Evolutionary conservation across 495 filamentous ascomycete genomes (phyloP).

Genomic region (Trichoderma orchidacearum): DNA sequence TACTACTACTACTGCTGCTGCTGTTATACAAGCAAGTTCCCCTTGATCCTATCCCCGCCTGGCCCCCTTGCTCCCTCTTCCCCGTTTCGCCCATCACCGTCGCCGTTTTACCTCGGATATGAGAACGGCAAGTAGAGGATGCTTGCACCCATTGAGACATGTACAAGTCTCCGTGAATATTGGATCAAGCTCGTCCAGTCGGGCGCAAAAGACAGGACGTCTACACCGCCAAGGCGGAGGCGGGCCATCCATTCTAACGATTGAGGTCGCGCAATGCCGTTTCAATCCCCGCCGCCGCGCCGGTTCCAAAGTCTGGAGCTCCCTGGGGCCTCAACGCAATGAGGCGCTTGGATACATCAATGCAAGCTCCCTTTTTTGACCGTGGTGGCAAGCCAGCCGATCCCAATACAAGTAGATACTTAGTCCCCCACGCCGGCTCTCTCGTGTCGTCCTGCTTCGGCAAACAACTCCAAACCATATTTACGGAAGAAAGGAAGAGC

Average conservation of each 20-base stretch:
- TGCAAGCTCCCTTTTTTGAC: not conserved
- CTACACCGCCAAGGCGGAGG: not conserved
- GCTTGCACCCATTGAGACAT: no score
- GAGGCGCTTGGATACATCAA: not conserved
- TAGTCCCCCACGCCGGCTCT: not conserved
- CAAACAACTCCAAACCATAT: not conserved
- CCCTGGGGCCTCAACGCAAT: not conserved
- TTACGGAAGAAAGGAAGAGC: not conserved
- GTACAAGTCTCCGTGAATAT: no score
- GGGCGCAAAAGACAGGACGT: no score
- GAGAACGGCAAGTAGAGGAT: no score
- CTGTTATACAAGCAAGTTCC: no score
- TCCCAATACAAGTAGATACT: not conserved
- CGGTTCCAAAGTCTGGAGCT: not conserved
- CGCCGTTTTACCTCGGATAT: no score
- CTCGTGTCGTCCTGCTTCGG: not conserved
- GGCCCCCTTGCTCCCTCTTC: no score
- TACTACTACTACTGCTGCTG: no score
- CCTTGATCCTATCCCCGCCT: no score
- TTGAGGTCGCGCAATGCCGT: not conserved
- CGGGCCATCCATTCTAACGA: not conserved
- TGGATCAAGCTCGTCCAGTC: no score
- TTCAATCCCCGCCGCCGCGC: not conserved
- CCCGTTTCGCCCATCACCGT: no score
- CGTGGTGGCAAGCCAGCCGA: not conserved